Evolutionary conservation across 192 early-diverging fungal species (phyloP).

Genomic region (Podila horticola): DNA sequence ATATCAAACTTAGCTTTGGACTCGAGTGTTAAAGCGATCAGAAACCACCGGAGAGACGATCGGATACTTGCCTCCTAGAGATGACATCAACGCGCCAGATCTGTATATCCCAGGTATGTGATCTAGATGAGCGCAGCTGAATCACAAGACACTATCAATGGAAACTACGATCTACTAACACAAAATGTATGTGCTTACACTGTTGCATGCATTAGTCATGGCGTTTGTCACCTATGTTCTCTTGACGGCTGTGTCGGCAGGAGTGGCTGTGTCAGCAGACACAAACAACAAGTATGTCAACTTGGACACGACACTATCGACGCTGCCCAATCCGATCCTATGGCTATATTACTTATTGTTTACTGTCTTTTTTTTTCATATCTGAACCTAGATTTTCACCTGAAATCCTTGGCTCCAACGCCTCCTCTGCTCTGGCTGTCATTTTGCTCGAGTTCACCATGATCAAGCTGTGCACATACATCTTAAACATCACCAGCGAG

Average conservation of each 20-base stretch:
- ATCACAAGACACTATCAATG: too few relatives aligned
- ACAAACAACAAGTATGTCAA: conserved; percentile 56
- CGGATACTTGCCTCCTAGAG: conserved; percentile 84
- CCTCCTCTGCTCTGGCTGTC: conserved; percentile 84
- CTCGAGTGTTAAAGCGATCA: conserved; percentile 76
- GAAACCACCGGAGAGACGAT: conserved; percentile 81
- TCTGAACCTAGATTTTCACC: conserved; percentile 77
- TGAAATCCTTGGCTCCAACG: conserved; percentile 84
- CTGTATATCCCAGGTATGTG: conserved; percentile 84
- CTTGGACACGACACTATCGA: background rate
- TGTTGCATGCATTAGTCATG: conserved; percentile 67
- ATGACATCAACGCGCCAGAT: conserved; percentile 95
- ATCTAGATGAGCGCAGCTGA: background rate
- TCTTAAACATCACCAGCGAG: conserved; percentile 87
- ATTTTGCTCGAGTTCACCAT: conserved; percentile 85
- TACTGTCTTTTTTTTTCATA: background rate
- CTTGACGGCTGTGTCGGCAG: conserved; percentile 73
- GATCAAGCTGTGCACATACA: conserved; percentile 86
- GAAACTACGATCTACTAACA: too few relatives aligned
- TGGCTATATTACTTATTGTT: conserved; percentile 1
- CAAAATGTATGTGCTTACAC: too few relatives aligned
- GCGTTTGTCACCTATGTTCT: conserved; percentile 93
- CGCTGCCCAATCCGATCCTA: background rate
- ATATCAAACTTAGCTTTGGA: conserved; percentile 69
- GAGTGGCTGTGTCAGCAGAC: conserved; percentile 75